phyloP scores from a whole-genome alignment of 202 grass and related monocot genomes.

The Tripidium arundinaceum region DNA sequence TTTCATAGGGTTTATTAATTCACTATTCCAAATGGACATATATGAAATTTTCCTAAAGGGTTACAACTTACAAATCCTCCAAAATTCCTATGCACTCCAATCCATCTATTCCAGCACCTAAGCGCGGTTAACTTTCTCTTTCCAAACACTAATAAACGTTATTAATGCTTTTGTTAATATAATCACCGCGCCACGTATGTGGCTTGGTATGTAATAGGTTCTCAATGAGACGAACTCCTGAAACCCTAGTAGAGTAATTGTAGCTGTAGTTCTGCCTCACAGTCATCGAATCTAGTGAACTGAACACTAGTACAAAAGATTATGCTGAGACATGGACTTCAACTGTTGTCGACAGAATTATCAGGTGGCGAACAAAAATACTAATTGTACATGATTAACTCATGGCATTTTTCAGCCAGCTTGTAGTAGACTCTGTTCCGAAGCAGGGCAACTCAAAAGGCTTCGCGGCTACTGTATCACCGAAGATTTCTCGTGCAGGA shows the following conservation, averaged over 20 bases:
- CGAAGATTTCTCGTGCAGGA: slow-evolving; percentile 53
- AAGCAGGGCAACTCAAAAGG: not conserved
- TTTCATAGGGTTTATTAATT: no score
- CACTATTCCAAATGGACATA: no score
- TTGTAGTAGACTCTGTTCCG: not conserved
- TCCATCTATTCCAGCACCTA: no score
- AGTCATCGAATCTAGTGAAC: not conserved
- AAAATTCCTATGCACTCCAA: no score
- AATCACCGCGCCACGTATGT: not conserved
- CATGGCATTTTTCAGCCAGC: not conserved
- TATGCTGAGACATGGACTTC: not conserved
- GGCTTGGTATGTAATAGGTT: not conserved
- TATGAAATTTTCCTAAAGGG: no score
- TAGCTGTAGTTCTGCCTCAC: not conserved
- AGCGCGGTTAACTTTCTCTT: no score
- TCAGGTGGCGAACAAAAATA: not conserved
- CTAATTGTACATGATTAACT: not conserved
- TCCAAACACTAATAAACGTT: no score
- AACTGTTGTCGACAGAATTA: not conserved
- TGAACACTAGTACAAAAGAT: not conserved
- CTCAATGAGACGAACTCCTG: not conserved
- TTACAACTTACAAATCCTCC: no score
- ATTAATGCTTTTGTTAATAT: no score
- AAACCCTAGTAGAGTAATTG: not conserved
- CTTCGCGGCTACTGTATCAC: slow-evolving; percentile 31